Percentiles rank a stretch among this genome's conserved stretches.
Evolutionary conservation across 2,329 filamentous ascomycete genomes (phyloP).

Genomic region (Byssochlamys sp.): DNA sequence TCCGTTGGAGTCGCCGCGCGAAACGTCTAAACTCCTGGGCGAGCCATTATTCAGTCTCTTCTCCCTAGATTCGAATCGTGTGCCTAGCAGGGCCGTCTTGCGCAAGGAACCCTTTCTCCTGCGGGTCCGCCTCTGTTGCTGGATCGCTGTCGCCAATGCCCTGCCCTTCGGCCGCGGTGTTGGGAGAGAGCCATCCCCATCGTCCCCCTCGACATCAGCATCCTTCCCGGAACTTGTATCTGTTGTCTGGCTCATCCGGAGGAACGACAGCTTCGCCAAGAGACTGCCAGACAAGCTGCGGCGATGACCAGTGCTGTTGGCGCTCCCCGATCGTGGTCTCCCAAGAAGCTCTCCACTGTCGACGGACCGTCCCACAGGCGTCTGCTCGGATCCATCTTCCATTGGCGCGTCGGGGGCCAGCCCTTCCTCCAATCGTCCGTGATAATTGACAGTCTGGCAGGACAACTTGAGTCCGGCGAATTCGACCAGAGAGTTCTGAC

Average conservation of each 20-base stretch:
- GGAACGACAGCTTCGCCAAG: conserved; percentile 60
- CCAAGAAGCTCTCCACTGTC: conserved; percentile 9
- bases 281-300: conserved; percentile 55
- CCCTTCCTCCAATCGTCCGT: conserved; percentile 10
- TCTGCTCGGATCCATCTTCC: conserved; percentile 23
- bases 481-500: background rate
- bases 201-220: conserved; percentile 15
- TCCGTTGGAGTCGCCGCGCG: conserved; percentile 10
- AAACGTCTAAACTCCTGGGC: conserved; percentile 6
- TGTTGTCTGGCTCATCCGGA: conserved; percentile 42
- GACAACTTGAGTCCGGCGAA: background rate
- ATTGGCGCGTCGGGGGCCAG: conserved; percentile 20
- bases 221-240: conserved; percentile 22
- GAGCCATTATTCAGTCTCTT: conserved; percentile 13
- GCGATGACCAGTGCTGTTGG: conserved; percentile 30
- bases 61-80: conserved; percentile 26
- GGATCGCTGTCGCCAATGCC: conserved; percentile 41
- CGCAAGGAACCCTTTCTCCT: conserved; percentile 74
- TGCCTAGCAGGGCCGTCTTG: conserved; percentile 74
- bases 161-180: conserved; percentile 34
- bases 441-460: background rate
- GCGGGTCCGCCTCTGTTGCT: conserved; percentile 48
- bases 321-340: conserved; percentile 13
- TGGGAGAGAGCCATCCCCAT: conserved; percentile 14
- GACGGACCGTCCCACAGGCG: conserved; percentile 17